Evolutionary conservation across 1,284 basidiomycete species (phyloP).

Genomic region (Ustilago cynodontis): DNA sequence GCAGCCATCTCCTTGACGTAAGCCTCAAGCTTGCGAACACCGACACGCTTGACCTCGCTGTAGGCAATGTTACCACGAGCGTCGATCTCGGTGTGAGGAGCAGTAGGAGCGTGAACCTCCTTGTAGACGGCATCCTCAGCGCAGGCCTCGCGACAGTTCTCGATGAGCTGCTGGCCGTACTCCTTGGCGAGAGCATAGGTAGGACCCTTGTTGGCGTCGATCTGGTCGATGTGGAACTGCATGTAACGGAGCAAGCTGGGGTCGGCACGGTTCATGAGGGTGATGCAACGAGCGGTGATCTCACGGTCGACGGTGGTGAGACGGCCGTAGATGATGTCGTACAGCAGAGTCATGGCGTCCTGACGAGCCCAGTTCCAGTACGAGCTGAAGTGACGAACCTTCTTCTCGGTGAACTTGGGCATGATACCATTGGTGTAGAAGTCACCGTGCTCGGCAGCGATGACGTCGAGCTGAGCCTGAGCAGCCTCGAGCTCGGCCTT

Average conservation of each 20-base stretch:
- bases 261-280: conserved; percentile 96
- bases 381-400: conserved; percentile 97
- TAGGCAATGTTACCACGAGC: conserved; percentile 94
- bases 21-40: conserved; percentile 95
- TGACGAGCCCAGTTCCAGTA: conserved; percentile 99
- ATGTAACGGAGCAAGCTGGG: conserved; percentile 77
- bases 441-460: conserved; percentile 90
- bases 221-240: conserved; percentile 92
- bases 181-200: conserved; percentile 94
- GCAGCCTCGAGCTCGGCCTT: conserved; percentile 80
- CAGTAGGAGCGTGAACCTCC: conserved; percentile 80
- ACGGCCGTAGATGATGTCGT: conserved; percentile 79
- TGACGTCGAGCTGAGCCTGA: conserved; percentile 88
- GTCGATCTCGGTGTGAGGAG: conserved; percentile 92
- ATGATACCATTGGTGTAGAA: conserved; percentile 93
- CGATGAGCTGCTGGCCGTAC: conserved; percentile 94
- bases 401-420: conserved; percentile 91
- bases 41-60: conserved; percentile 91
- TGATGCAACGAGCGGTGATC: conserved; percentile 80
- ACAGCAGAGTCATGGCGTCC: conserved; percentile 93
- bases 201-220: conserved; percentile 81
- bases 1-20: conserved; percentile 99
- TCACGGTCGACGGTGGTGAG: conserved; percentile 86
- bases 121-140: conserved; percentile 88
- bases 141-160: conserved; percentile 89